phyloP scores from a whole-genome alignment of 169 alveolate species.

The Eimeria nieschulzi region DNA sequence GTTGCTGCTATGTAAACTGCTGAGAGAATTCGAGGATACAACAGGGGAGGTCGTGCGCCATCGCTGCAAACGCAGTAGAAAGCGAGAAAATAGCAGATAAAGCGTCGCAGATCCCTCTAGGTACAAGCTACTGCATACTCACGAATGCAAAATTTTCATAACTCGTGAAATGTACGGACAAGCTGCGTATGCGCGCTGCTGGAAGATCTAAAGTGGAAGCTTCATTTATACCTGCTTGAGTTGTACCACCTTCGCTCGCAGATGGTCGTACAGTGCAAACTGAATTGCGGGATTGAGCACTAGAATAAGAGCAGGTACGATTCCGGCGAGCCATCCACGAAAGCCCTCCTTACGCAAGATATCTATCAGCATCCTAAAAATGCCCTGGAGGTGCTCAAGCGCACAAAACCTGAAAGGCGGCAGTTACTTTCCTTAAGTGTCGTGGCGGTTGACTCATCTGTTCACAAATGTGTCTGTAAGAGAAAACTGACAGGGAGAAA shows the following conservation, averaged over 20 bases:
- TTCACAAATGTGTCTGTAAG: neutral
- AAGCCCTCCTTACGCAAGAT: slow-evolving; percentile 62
- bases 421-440: too few relatives aligned
- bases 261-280: slow-evolving; percentile 67
- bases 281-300: slow-evolving; percentile 73
- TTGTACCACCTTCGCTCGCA: slow-evolving; percentile 47
- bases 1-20: slow-evolving; percentile 44
- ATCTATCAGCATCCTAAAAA: slow-evolving; percentile 56
- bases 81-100: neutral
- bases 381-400: slow-evolving; percentile 39
- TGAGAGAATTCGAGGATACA: slow-evolving; percentile 35
- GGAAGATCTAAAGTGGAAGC: neutral
- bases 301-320: slow-evolving; percentile 70
- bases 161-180: too few relatives aligned
- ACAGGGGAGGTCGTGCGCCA: slow-evolving; percentile 45
- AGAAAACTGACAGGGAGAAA: too few relatives aligned
- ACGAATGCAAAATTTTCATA: too few relatives aligned
- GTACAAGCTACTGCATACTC: too few relatives aligned
- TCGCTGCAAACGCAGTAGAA: slow-evolving; percentile 4
- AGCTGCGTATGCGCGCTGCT: too few relatives aligned
- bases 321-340: slow-evolving; percentile 73
- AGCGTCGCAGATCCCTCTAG: neutral
- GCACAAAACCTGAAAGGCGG: neutral
- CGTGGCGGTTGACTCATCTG: too few relatives aligned
- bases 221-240: slow-evolving; percentile 45